Evolutionary conservation across 2,329 filamentous ascomycete genomes (phyloP), one percentile per base, ranked within the genome.

Genomic region (Pleomassaria siparia): DNA sequence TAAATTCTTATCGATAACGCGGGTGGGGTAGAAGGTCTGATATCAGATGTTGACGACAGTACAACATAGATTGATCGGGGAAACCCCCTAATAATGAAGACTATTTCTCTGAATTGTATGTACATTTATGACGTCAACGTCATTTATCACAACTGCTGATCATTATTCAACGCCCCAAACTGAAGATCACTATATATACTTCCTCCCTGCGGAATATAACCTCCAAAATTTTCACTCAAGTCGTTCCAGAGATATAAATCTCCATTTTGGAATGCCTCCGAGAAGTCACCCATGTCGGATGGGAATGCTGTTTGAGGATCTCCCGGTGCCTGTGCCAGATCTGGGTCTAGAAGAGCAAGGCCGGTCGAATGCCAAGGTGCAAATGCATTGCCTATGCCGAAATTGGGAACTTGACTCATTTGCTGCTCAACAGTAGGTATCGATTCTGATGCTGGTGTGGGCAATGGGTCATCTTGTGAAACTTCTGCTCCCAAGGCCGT

Each of bases 191-290:
- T 56, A 29, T 64, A 67, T 25, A 62, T 43, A 4, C 52, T 55
- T 2, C 49, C 51, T 2, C 55, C 55, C 44, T 64, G 66, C 2
- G 63, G 58, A 2, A 62, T 59, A 65, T 66, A 69, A 0, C 63
- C 61, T 11, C 62, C 64, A 32, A 62, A 64, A 28, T 55, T 64
- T n/a, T 69, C 66, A 11, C 56, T 59, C n/a, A 63, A 51, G 22
- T 68, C 67, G 40, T 69, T 67, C 67, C 67, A 70, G 1, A 70
- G 51, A 46, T 69, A 69, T 43, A 70, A 51, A 44, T 70, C 67
- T 8, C 67, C 67, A 16, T 69, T 61, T 24, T 69, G 64, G 41
- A 70, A 69, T 2, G 67, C 64, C 0, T 59, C 53, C 0, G 59
- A 60, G 45, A 70, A 69, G 26, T 69, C 66, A 2, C 60, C 59